Conservation (phyloP, 139 green algal genomes). For the Tetratostichococcus sp. region DNA sequence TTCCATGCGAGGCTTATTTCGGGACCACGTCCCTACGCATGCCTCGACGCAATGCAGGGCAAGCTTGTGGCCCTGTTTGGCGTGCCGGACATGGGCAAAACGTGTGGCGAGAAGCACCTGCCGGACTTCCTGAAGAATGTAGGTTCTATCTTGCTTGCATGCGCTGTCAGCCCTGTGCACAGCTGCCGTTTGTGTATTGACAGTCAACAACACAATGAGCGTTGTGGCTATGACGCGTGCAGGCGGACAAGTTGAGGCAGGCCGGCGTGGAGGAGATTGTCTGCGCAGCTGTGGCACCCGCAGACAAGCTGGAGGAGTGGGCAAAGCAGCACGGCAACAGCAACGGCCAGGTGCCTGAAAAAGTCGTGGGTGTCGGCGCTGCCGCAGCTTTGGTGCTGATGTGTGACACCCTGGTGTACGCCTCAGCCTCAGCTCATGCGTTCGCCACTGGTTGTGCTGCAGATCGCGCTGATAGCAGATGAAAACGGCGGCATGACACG, state of each 20-base stretch:
- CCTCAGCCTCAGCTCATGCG: too few relatives aligned
- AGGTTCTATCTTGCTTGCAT: background rate
- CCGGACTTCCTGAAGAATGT: slow-evolving; percentile 33
- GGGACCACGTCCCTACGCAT: background rate
- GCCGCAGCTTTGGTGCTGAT: too few relatives aligned
- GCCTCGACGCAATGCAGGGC: slow-evolving; percentile 28
- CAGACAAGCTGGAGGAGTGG: slow-evolving; percentile 29
- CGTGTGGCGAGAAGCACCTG: slow-evolving; percentile 43
- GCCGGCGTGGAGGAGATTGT: slow-evolving; percentile 32
- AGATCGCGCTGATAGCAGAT: slow-evolving; percentile 20
- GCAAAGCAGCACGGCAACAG: slow-evolving; percentile 14
- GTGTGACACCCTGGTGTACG: too few relatives aligned
- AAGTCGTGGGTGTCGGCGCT: too few relatives aligned
- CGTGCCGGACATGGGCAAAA: slow-evolving; percentile 46
- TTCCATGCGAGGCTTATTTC: too few relatives aligned
- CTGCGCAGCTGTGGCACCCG: slow-evolving; percentile 28
- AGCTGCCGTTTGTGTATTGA: too few relatives aligned
- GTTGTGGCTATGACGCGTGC: too few relatives aligned
- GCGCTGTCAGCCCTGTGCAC: too few relatives aligned
- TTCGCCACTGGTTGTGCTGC: background rate
- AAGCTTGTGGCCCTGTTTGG: slow-evolving; percentile 39
- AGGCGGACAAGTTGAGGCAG: slow-evolving; percentile 28
- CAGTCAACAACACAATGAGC: too few relatives aligned
- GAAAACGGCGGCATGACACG: slow-evolving; percentile 21
- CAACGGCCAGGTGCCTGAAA: background rate